These are phyloP conservation scores for Cadophora gregata DNA, from an alignment of 2,329 filamentous ascomycete species.

Conservation along the genomic window DNA sequence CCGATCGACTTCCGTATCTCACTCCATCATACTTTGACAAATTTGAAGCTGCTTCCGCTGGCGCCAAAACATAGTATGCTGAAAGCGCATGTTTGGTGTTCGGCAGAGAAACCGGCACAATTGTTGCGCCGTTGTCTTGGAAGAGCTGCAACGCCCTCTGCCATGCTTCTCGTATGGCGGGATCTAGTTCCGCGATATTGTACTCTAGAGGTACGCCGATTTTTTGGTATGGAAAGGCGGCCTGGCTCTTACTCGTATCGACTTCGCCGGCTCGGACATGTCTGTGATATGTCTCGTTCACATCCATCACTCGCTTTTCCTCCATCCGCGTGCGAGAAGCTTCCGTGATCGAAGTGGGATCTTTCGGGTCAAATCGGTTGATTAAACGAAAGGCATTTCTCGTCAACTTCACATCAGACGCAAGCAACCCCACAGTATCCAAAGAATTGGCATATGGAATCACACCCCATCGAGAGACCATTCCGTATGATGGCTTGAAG, in stretches of 20 bases:
- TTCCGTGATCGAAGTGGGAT: slow-evolving; percentile 60
- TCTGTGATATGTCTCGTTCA: neutral
- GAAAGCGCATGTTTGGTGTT: slow-evolving; percentile 85
- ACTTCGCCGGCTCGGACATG: neutral
- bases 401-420: slow-evolving; percentile 48
- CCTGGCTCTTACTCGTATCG: neutral
- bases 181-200: slow-evolving; percentile 81
- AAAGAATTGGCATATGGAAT: slow-evolving; percentile 77
- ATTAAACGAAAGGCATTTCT: slow-evolving; percentile 39
- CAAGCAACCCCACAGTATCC: slow-evolving; percentile 73
- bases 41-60: slow-evolving; percentile 94
- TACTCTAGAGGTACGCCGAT: slow-evolving; percentile 78
- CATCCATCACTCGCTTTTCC: slow-evolving; percentile 3
- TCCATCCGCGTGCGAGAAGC: slow-evolving; percentile 48
- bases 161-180: slow-evolving; percentile 75
- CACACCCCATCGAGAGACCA: slow-evolving; percentile 72
- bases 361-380: slow-evolving; percentile 30
- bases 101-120: slow-evolving; percentile 81
- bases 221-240: slow-evolving; percentile 25
- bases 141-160: slow-evolving; percentile 63
- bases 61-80: slow-evolving; percentile 94
- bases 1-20: slow-evolving; percentile 70
- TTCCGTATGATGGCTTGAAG: slow-evolving; percentile 76
- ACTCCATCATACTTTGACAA: slow-evolving; percentile 96
- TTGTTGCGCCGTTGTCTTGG: slow-evolving; percentile 66